These are phyloP conservation scores for Candida michaelii DNA, from an alignment of 805 yeast genomes.

Conservation along the genomic window DNA sequence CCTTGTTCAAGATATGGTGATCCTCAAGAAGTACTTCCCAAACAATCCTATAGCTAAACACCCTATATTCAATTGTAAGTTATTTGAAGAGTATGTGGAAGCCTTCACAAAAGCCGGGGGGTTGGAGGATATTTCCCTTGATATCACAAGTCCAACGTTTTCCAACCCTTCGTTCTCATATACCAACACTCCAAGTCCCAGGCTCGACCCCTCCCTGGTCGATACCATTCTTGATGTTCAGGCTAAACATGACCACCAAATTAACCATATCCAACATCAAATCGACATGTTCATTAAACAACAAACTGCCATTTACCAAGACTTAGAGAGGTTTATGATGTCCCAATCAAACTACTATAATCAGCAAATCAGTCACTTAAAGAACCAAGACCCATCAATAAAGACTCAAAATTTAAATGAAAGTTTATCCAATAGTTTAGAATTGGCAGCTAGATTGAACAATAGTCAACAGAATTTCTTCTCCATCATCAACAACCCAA, in stretches of 20 bases:
- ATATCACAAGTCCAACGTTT: constrained; percentile 7
- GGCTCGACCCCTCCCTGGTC: not conserved
- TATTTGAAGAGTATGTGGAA: constrained; percentile 19
- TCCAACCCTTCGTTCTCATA: constrained; percentile 2
- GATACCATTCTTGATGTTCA: constrained; percentile 6
- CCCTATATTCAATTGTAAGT: constrained; percentile 22
- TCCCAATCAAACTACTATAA: constrained; percentile 19
- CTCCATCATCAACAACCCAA: constrained; percentile 6
- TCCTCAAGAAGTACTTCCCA: constrained; percentile 22
- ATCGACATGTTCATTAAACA: constrained; percentile 13
- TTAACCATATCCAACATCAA: constrained; percentile 16
- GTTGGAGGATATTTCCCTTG: constrained; percentile 1
- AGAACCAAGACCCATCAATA: constrained; percentile 1
- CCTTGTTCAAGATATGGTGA: constrained; percentile 32
- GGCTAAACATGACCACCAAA: constrained; percentile 8
- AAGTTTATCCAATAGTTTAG: constrained; percentile 19
- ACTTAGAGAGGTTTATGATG: constrained; percentile 16
- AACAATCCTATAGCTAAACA: constrained; percentile 23
- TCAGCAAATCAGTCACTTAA: constrained; percentile 9
- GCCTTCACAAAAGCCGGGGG: constrained; percentile 10
- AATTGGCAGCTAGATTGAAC: constrained; percentile 18
- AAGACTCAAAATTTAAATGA: constrained; percentile 13
- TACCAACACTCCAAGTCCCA: constrained; percentile 1
- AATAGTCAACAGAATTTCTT: constrained; percentile 9
- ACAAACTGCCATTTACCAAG: constrained; percentile 14